Evolutionary conservation across 148 eudicot genomes (phyloP).

Genomic region (Rhododendron vialii): DNA sequence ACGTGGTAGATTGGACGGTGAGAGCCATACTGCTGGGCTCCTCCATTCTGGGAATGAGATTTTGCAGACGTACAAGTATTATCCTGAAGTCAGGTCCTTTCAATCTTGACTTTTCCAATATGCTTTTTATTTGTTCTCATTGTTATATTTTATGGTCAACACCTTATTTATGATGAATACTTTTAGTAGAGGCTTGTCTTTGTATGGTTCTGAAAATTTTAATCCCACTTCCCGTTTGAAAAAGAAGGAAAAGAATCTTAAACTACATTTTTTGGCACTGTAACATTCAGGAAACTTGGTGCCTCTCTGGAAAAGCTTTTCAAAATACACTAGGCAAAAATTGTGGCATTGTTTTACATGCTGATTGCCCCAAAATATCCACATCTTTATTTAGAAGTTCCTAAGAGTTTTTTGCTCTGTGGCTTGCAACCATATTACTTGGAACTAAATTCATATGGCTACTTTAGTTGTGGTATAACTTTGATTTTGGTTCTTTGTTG

Average conservation of each 20-base stretch:
- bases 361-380: not conserved
- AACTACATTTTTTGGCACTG: not conserved
- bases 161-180: not conserved
- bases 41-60: slow-evolving; percentile 90
- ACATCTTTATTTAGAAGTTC: not conserved
- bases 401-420: not conserved
- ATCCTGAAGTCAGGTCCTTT: slow-evolving; percentile 65
- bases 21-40: slow-evolving; percentile 75
- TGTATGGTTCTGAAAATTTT: not conserved
- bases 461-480: not conserved
- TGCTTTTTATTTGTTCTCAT: not conserved
- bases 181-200: not conserved
- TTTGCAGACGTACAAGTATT: slow-evolving; percentile 68
- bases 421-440: not conserved
- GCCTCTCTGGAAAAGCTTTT: not conserved
- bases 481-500: not conserved
- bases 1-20: slow-evolving; percentile 88
- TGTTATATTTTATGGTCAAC: not conserved
- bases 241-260: not conserved
- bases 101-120: not conserved
- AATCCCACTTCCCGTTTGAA: not conserved
- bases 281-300: not conserved
- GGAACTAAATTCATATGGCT: not conserved
- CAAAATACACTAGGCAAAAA: not conserved
- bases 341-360: not conserved